Evolutionary conservation across 2,329 filamentous ascomycete species (phyloP).

Genomic region (Ophiosphaerella korrae): DNA sequence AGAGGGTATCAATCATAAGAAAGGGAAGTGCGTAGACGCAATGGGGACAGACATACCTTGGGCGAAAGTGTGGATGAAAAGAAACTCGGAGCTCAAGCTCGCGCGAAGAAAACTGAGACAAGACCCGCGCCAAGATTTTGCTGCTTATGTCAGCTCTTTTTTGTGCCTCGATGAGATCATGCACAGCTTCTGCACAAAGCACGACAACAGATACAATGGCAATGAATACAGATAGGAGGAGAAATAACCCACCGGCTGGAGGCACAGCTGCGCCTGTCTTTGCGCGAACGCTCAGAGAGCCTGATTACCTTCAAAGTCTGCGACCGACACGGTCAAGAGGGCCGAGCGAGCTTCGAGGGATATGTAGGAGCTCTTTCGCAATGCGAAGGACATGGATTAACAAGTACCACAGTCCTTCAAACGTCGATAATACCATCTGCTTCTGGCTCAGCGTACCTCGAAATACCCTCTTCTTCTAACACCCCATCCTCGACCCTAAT

Average conservation of each 20-base stretch:
- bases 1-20: conserved; percentile 58
- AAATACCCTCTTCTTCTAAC: conserved; percentile 57
- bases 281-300: conserved; percentile 56
- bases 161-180: conserved; percentile 17
- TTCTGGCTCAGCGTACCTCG: conserved; percentile 88
- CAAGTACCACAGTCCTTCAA: conserved; percentile 69
- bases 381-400: not conserved
- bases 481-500: conserved; percentile 52
- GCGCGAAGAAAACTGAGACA: conserved; percentile 31
- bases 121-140: conserved; percentile 37
- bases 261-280: conserved; percentile 77
- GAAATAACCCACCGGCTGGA: conserved; percentile 85
- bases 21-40: conserved; percentile 5
- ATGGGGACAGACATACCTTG: conserved; percentile 30
- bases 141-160: conserved; percentile 31
- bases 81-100: conserved; percentile 21
- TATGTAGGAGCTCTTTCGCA: conserved; percentile 65
- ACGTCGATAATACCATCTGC: conserved; percentile 92
- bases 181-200: conserved; percentile 7
- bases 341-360: conserved; percentile 76
- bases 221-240: conserved; percentile 69
- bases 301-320: conserved; percentile 51
- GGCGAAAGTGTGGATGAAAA: conserved; percentile 24
- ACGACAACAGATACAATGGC: conserved; percentile 21
- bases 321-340: conserved; percentile 64